These are phyloP conservation scores for Xylaria sp. DNA, from an alignment of 2,329 filamentous ascomycete genomes.

Conservation along the genomic window DNA sequence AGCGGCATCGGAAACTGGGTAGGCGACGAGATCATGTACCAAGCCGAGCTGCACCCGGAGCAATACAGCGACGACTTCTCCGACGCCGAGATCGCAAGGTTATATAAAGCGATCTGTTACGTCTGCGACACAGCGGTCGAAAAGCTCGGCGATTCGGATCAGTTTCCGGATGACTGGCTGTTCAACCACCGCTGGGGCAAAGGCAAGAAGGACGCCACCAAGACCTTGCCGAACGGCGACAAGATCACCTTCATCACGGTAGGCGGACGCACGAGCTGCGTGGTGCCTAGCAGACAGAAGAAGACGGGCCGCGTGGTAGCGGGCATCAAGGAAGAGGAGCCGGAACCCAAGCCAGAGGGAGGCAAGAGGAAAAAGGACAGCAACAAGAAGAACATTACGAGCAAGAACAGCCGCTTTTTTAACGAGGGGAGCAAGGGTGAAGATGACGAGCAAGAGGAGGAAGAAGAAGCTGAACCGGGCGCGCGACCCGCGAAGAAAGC, in stretches of 20 bases:
- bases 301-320: constrained; percentile 66
- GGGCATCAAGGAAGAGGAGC: constrained; percentile 55
- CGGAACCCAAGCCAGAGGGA: constrained; percentile 31
- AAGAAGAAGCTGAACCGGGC: constrained; percentile 26
- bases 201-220: constrained; percentile 76
- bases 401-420: constrained; percentile 34
- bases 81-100: constrained; percentile 74
- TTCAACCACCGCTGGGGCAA: constrained; percentile 93
- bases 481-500: constrained; percentile 41
- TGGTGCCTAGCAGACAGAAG: constrained; percentile 87
- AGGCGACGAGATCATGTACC: constrained; percentile 91
- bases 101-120: constrained; percentile 79
- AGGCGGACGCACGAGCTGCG: constrained; percentile 89
- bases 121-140: constrained; percentile 85
- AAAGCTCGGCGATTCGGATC: constrained; percentile 80
- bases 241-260: constrained; percentile 89
- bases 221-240: constrained; percentile 81
- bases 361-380: constrained; percentile 26
- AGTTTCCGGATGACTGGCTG: constrained; percentile 89
- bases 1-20: constrained; percentile 98
- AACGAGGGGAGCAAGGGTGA: background rate
- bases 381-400: constrained; percentile 16
- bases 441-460: background rate
- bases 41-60: constrained; percentile 89
- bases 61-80: constrained; percentile 88